Evolutionary conservation across 2,329 filamentous ascomycete genomes (phyloP), one percentile per base, ranked within the genome.

Genomic region (Juglanconis oblonga): DNA sequence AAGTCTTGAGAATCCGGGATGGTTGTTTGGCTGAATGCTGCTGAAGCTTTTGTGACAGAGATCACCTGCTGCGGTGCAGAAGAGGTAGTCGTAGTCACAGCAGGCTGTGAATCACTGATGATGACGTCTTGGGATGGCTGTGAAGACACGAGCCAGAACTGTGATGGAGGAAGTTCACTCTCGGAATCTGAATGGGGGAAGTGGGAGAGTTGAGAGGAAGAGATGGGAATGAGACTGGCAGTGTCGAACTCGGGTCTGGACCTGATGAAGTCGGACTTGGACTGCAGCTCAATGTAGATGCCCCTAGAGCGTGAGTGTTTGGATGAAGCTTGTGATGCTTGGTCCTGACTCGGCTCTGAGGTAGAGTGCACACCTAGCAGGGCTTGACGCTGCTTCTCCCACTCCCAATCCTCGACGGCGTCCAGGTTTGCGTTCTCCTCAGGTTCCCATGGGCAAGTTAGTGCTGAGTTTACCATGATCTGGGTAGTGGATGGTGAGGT

Each of bases 1-100:
- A 53, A 49, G 38, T 76, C 77, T 61, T 80, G 76, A 0, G 79
- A 81, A 61, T 80, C 78, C 0, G 76, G 76, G 31, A 81, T 75
- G 3, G 75, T 79, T 32, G 65, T 64, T 56, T 72, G 70, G 58
- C 72, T 77, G 42, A 71, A 29, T 7, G 4, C 31, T 33, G 29
- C 2, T 32, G 14, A 31, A 9, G 36, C 36, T 59, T 32, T 70
- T 65, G 24, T 35, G 49, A 7, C 14, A 31, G 42, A 24, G 24
- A 29, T n/a, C 8, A 36, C 24, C 47, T 57, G 50, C n/a, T 33
- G 47, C 14, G 33, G 13, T 14, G 31, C 35, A 9, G 8, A 7
- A 14, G 33, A 33, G 2, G 49, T 58, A 42, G 38, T 45, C 9
- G 49, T 58, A 42, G 38, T 45, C 9, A 52, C 5, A 24, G 17